phyloP scores from a whole-genome alignment of 2,329 filamentous ascomycete species.

The Diplodia mutila region DNA sequence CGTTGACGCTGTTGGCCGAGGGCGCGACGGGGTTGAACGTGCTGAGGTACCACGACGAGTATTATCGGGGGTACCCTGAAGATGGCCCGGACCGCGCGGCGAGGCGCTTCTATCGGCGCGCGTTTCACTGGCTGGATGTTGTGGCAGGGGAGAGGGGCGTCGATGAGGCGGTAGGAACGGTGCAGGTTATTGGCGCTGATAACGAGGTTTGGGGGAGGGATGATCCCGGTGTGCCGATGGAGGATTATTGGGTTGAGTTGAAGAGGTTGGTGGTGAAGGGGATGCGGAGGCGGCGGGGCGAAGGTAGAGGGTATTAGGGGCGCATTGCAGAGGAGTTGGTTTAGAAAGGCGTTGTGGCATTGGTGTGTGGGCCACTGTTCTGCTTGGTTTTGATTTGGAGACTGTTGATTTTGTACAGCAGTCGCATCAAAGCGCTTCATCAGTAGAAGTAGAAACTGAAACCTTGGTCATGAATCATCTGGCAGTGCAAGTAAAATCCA shows the following conservation, averaged over 20 bases:
- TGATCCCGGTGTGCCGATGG: slow-evolving; percentile 10
- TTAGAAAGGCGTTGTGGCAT: too few species aligned
- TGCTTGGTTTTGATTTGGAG: too few species aligned
- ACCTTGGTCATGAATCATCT: too few species aligned
- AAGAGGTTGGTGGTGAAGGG: slow-evolving; percentile 31
- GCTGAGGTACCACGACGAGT: slow-evolving; percentile 27
- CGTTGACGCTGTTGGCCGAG: slow-evolving; percentile 36
- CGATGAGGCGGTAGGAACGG: background rate
- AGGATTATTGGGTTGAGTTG: slow-evolving; percentile 31
- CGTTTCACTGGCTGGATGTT: slow-evolving; percentile 42
- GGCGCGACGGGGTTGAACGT: slow-evolving; percentile 36
- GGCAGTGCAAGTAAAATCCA: too few species aligned
- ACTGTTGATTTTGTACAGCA: too few species aligned
- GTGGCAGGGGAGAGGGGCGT: slow-evolving; percentile 34
- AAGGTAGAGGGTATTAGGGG: too few species aligned
- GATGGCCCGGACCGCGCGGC: slow-evolving; percentile 29
- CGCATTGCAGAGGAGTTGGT: too few species aligned
- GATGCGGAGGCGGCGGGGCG: slow-evolving; percentile 28
- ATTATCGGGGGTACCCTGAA: slow-evolving; percentile 32
- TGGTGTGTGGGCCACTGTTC: too few species aligned
- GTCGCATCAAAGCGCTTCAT: too few species aligned
- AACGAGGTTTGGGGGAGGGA: background rate
- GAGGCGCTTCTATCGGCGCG: slow-evolving; percentile 41
- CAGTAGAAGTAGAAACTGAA: too few species aligned
- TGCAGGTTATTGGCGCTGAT: background rate